Base-by-base conservation (phyloP, 1,284 basidiomycete species). In the Pascua guehoae region DNA sequence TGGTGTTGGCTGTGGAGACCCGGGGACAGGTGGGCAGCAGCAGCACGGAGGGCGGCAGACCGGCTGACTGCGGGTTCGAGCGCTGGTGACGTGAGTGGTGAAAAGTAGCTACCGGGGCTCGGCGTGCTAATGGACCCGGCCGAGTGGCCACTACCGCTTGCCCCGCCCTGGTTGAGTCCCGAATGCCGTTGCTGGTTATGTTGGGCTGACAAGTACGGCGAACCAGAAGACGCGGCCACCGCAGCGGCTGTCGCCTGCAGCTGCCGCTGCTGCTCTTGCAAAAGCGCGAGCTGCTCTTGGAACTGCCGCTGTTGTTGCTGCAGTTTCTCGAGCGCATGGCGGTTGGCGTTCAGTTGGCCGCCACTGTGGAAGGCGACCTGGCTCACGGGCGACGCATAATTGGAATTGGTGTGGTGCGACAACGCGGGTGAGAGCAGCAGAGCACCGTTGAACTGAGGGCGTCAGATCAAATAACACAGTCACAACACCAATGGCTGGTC, bases 81-180 rank as follows among this genome's bases (percentile, higher is more conserved):
- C 1, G 83, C 83, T 0, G 83, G 84, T 8, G 82, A 83, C 1
- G 82, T 82, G 42, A 84, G 69, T 1, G 83, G 83, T 4, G 83
- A 82, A 66, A 84, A 82, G 67, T 81, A 80, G 40, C 57, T 49
- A 10, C 81, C 80, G 1, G 71, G 69, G 2, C 62, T 67, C 38
- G 65, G 67, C 10, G 63, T 70, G 24, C 37, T 59, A 39, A 58
- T 56, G 5, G 41, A 50, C 12, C 61, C 61, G 10, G 44, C 51
- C 36, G 58, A 63, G 41, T 63, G 61, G 10, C 60, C 36, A 17
- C 49, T 17, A 18, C 49, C 41, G 14, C 16, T 41, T 5, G 45
- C 47, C 14, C 41, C 40, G 5, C 66, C 69, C 0, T 68, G 67
- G 0, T 67, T 66, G 10, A 65, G 56, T 37, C 54, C 64, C 2